A percentile compares a stretch with the other conserved stretches of the same genome.
Evolutionary conservation across 1,284 basidiomycete genomes (phyloP).

Genomic region (Cryptococcus depauperatus): DNA sequence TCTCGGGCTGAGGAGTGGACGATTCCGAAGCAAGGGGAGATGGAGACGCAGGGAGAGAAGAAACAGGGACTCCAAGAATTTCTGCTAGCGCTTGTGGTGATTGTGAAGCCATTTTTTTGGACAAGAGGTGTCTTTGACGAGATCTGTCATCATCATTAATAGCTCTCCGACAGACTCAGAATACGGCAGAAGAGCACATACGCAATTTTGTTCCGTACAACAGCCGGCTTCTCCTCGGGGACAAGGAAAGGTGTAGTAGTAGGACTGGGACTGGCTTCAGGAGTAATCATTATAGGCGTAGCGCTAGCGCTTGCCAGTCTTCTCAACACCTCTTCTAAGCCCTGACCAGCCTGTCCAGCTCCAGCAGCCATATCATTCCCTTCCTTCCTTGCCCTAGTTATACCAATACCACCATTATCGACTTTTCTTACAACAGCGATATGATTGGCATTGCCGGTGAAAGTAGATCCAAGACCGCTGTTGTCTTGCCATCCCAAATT

Average conservation of each 20-base stretch:
- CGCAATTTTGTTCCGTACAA: slow-evolving; percentile 37
- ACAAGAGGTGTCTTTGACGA: slow-evolving; percentile 37
- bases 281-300: too few relatives aligned
- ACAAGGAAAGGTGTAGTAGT: slow-evolving; percentile 10
- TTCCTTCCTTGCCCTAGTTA: slow-evolving; percentile 40
- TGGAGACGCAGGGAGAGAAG: slow-evolving; percentile 22
- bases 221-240: slow-evolving; percentile 15
- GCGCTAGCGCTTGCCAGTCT: slow-evolving; percentile 30
- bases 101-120: slow-evolving; percentile 39
- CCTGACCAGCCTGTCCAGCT: slow-evolving; percentile 41
- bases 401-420: slow-evolving; percentile 45
- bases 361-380: slow-evolving; percentile 37
- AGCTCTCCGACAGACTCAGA: neutral
- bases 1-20: slow-evolving; percentile 13
- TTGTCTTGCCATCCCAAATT: slow-evolving; percentile 43
- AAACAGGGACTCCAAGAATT: slow-evolving; percentile 41
- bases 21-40: slow-evolving; percentile 17
- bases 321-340: slow-evolving; percentile 41
- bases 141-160: slow-evolving; percentile 20
- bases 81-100: slow-evolving; percentile 44
- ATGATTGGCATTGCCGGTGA: slow-evolving; percentile 41
- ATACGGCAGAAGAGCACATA: slow-evolving; percentile 30
- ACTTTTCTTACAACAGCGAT: slow-evolving; percentile 44
- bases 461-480: slow-evolving; percentile 30
- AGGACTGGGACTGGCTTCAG: slow-evolving; percentile 12